A percentile compares a stretch with the other conserved stretches of the same genome.
phyloP scores from a whole-genome alignment of 805 yeast species.

The Candida nemodendra region DNA sequence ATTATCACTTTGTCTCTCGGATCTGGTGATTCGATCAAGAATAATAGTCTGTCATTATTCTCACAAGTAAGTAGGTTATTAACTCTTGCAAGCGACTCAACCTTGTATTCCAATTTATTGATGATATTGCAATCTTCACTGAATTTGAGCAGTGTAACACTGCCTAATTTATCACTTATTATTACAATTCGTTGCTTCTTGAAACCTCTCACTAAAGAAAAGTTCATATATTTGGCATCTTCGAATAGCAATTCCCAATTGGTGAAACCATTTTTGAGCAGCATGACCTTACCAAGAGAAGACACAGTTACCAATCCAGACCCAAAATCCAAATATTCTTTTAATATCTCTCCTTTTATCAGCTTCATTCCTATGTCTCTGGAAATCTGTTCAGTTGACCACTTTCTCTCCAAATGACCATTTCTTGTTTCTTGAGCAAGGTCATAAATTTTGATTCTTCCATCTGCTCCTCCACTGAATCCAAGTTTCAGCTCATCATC shows the following conservation, averaged over 20 bases:
- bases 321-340: slow-evolving; percentile 53
- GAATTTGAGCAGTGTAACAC: slow-evolving; percentile 43
- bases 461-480: slow-evolving; percentile 94
- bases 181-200: slow-evolving; percentile 20
- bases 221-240: slow-evolving; percentile 28
- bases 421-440: slow-evolving; percentile 34
- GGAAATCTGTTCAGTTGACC: slow-evolving; percentile 36
- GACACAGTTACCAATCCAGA: slow-evolving; percentile 53
- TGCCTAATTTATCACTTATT: slow-evolving; percentile 39
- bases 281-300: slow-evolving; percentile 54
- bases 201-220: slow-evolving; percentile 29
- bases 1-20: slow-evolving; percentile 53
- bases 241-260: slow-evolving; percentile 30
- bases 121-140: slow-evolving; percentile 34
- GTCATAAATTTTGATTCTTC: slow-evolving; percentile 67
- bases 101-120: slow-evolving; percentile 22
- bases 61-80: slow-evolving; percentile 46
- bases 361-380: slow-evolving; percentile 28
- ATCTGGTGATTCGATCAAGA: slow-evolving; percentile 67
- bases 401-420: slow-evolving; percentile 29
- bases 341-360: slow-evolving; percentile 53
- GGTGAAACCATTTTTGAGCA: slow-evolving; percentile 22
- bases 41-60: slow-evolving; percentile 29
- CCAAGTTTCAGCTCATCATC: slow-evolving; percentile 45
- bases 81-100: slow-evolving; percentile 39